Conservation (phyloP, 345 rosid genomes). For the Aquilaria malaccensis region DNA sequence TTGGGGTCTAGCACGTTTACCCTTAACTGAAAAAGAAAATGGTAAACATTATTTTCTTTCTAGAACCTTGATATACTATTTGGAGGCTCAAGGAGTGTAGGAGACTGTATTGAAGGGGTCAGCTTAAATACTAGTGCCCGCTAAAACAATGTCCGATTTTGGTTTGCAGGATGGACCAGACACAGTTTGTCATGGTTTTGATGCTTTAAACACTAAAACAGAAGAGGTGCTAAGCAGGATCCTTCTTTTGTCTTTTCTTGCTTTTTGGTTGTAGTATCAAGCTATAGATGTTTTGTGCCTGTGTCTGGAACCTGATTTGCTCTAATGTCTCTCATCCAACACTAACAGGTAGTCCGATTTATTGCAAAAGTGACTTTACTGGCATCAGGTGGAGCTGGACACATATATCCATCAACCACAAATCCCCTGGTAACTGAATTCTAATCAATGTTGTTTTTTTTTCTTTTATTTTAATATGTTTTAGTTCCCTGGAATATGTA, state of each 20-base stretch:
- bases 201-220: conserved; percentile 74
- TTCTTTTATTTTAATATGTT: background rate
- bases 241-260: background rate
- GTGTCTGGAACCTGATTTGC: conserved; percentile 6
- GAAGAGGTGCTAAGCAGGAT: conserved; percentile 47
- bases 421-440: conserved; percentile 65
- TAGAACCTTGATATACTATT: too few species aligned
- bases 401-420: conserved; percentile 89
- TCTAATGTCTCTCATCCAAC: conserved; percentile 1
- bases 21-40: background rate
- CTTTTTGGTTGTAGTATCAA: conserved; percentile 5
- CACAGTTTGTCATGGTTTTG: conserved; percentile 84
- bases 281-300: background rate
- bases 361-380: conserved; percentile 89
- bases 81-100: too few species aligned
- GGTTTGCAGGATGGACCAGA: conserved; percentile 56
- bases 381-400: conserved; percentile 99
- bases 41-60: too few species aligned
- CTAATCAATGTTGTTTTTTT: conserved; percentile 1
- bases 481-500: background rate
- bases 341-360: conserved; percentile 68
- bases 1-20: background rate
- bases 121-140: too few species aligned
- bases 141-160: conserved; percentile 16
- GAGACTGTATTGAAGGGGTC: too few species aligned